These are phyloP conservation scores for Paramecium primaurelia DNA, from an alignment of 73 alveolate species.

Conservation along the genomic window DNA sequence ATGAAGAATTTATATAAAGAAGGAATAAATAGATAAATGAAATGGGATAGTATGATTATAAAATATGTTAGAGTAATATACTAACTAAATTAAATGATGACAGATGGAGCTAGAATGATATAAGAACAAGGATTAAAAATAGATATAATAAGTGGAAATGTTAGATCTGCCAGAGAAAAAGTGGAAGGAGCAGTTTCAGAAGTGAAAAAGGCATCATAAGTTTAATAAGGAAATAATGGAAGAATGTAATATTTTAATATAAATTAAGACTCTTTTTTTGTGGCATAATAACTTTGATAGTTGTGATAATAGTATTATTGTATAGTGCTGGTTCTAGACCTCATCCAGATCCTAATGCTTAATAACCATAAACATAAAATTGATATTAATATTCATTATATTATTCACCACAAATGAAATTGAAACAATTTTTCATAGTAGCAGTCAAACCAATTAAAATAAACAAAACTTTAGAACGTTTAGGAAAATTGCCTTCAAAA, in stretches of 20 bases:
- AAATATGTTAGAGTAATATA: not conserved
- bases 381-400: not conserved
- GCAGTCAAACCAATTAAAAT: not conserved
- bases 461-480: not conserved
- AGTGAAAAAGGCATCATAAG: not conserved
- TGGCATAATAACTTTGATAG: not conserved
- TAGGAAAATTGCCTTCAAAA: not conserved
- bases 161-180: not conserved
- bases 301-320: not conserved
- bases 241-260: not conserved
- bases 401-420: not conserved
- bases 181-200: not conserved
- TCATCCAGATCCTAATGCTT: not conserved
- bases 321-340: not conserved
- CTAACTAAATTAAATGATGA: slow-evolving; percentile 22
- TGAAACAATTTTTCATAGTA: not conserved
- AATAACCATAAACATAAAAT: not conserved
- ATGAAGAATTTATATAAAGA: not conserved
- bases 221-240: not conserved
- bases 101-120: slow-evolving; percentile 23
- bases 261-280: not conserved
- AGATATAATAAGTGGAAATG: not conserved
- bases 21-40: not conserved
- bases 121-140: not conserved
- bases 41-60: not conserved